Evolutionary conservation across 1,284 basidiomycete species (phyloP).

Genomic region (Cryptococcus jaspeensis): DNA sequence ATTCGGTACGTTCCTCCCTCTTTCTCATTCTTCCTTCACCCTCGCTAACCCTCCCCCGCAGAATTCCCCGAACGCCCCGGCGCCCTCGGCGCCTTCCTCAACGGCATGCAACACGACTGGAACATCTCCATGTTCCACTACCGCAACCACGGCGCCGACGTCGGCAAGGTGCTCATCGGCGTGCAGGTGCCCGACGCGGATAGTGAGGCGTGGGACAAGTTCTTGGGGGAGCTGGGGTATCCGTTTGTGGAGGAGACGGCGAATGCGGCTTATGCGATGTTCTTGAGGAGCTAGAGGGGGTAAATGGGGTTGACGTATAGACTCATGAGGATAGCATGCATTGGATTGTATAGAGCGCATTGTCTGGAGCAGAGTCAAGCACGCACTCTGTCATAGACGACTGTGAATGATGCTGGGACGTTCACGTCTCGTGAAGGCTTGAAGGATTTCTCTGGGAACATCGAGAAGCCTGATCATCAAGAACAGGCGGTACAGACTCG

Average conservation of each 20-base stretch:
- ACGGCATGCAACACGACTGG: conserved; percentile 79
- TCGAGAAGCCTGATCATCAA: too few relatives aligned
- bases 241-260: conserved; percentile 89
- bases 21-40: not conserved
- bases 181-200: conserved; percentile 82
- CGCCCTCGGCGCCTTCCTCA: conserved; percentile 84
- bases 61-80: conserved; percentile 96
- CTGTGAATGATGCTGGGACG: too few relatives aligned
- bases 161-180: conserved; percentile 87
- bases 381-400: too few relatives aligned
- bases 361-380: too few relatives aligned
- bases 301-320: not conserved
- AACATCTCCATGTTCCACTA: conserved; percentile 98
- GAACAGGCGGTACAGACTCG: too few relatives aligned
- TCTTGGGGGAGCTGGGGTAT: conserved; percentile 77
- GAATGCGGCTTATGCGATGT: conserved; percentile 81
- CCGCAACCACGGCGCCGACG: conserved; percentile 91
- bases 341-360: too few relatives aligned
- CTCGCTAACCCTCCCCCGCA: conserved; percentile 40
- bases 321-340: not conserved
- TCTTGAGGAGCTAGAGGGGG: conserved; percentile 52
- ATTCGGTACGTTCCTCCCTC: conserved; percentile 66
- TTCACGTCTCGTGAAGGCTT: too few relatives aligned
- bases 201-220: conserved; percentile 64
- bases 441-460: too few relatives aligned